Percentiles rank a stretch among this genome's conserved stretches.
Conservation (phyloP, 73 alveolate genomes). For the Symbiodinium pilosum region DNA sequence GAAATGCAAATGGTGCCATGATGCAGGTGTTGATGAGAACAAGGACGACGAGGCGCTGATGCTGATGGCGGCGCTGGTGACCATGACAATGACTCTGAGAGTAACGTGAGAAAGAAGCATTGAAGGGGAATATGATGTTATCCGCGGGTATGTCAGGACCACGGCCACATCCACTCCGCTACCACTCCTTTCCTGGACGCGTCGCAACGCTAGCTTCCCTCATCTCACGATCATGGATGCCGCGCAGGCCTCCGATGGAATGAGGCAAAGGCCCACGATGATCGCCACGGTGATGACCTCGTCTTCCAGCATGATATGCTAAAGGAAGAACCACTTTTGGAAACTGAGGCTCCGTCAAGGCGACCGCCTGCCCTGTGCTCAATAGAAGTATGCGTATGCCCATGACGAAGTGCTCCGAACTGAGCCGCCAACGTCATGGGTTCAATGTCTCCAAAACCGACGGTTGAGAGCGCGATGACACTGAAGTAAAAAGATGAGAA, state of each 20-base stretch:
- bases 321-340: neutral
- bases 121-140: too few relatives aligned
- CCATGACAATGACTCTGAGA: neutral
- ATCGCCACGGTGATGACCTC: conserved; percentile 81
- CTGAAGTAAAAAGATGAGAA: conserved; percentile 85
- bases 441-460: conserved; percentile 87
- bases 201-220: too few relatives aligned
- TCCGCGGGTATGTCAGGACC: too few relatives aligned
- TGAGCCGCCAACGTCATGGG: conserved; percentile 47
- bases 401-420: neutral
- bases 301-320: neutral
- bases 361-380: neutral
- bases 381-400: neutral
- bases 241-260: conserved; percentile 58
- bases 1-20: too few relatives aligned
- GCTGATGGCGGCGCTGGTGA: too few relatives aligned
- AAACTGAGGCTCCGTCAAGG: neutral
- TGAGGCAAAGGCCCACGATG: conserved; percentile 65
- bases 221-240: too few relatives aligned
- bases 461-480: conserved; percentile 85
- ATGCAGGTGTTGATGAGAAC: too few relatives aligned
- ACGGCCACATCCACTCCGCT: too few relatives aligned
- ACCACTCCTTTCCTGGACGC: too few relatives aligned
- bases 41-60: too few relatives aligned
- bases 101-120: too few relatives aligned